Base-by-base conservation (phyloP, 306 rosid species). In the Quercus bicolor region DNA sequence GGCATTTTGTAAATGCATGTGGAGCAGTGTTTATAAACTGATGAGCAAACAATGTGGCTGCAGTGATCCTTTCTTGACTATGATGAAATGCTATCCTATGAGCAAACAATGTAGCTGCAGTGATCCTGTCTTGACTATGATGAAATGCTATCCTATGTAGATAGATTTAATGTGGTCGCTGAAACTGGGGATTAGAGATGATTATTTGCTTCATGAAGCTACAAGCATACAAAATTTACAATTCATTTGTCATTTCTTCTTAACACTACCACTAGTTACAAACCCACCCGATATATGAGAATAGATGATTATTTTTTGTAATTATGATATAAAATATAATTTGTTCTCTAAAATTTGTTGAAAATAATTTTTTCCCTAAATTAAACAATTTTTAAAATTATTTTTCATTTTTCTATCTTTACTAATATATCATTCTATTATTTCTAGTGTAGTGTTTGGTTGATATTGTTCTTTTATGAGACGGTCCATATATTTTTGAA, bases 1-100 rank as follows among this genome's bases (percentile, higher is more conserved):
- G 86, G 84, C 90, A 88, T 55, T 78, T 57, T 75, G 82, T 81
- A 80, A 80, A 84, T 55, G 70, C 88, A 75, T 84, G 93, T 74
- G 82, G 79, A 81, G 66, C 80, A 84, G 85, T 90, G 84, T 79
- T 87, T 48, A 86, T 91, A 77, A 82, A 61, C 69, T 89, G 82
- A 83, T 70, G 84, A 87, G 79, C 72, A 53, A 74, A 81, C 70
- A 3, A 76, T 71, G 78, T 68, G 72, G 52, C 40, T 69, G 31
- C 16, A 33, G 33, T 79, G 81, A 72, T 77, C 69, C 72, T 45
- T 43, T 52, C 33, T 52, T 69, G 66, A 56, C 53, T 5, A 12
- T 43, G 77, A 73, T 11, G 78, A 80, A 68, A 79, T 62, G 45
- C 62, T 28, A 48, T 70, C 52, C 70, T 59, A 14, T 77, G 53